A percentile compares a stretch with the other conserved stretches of the same genome.
Evolutionary conservation across 1,139 yeast genomes (phyloP).

Genomic region (Candida glucosophila): DNA sequence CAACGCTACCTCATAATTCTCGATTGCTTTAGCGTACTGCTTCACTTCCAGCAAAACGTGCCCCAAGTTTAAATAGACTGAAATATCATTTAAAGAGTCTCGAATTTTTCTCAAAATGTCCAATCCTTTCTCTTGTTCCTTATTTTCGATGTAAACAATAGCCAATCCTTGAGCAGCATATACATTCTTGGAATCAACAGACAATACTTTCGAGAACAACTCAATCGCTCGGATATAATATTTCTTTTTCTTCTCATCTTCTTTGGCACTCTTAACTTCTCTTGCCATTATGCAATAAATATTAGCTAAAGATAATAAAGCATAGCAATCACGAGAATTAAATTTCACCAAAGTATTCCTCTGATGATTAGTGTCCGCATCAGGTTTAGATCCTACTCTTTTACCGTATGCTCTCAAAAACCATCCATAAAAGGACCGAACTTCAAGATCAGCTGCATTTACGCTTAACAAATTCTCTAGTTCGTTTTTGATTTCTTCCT

Average conservation of each 20-base stretch:
- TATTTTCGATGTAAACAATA: constrained; percentile 82
- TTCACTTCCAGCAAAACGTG: constrained; percentile 79
- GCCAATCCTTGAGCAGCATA: constrained; percentile 98
- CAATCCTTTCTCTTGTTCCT: constrained; percentile 66
- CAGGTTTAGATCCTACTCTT: constrained; percentile 45
- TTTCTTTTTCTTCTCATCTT: constrained; percentile 60
- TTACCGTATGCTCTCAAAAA: constrained; percentile 57
- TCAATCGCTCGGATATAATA: constrained; percentile 86
- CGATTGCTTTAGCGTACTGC: constrained; percentile 81
- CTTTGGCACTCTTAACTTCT: constrained; percentile 51
- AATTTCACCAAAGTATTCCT: constrained; percentile 75
- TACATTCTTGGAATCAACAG: constrained; percentile 76
- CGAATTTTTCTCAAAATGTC: constrained; percentile 84
- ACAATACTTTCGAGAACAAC: constrained; percentile 78
- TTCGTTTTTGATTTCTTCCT: constrained; percentile 41
- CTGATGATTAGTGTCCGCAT: constrained; percentile 69
- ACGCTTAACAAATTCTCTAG: constrained; percentile 45
- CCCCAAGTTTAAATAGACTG: constrained; percentile 79
- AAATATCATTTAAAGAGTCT: constrained; percentile 79
- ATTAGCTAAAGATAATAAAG: constrained; percentile 84
- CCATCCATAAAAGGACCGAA: constrained; percentile 92
- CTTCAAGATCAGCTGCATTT: constrained; percentile 61
- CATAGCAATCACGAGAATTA: constrained; percentile 84
- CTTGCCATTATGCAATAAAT: constrained; percentile 78
- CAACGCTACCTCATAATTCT: constrained; percentile 76